Evolutionary conservation across 306 rosid genomes (phyloP).

Genomic region (Pterocarpus santalinus): DNA sequence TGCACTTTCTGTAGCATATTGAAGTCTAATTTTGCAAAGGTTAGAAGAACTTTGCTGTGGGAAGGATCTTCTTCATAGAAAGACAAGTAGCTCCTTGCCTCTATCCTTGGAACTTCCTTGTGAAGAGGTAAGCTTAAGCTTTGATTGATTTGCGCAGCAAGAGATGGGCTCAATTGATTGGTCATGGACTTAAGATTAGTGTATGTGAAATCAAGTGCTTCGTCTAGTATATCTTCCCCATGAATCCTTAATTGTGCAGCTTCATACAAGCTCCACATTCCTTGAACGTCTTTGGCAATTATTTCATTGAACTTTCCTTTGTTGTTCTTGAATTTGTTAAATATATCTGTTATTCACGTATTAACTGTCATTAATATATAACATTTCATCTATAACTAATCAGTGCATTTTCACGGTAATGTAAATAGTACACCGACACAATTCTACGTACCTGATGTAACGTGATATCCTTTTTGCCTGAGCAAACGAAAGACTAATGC

Average conservation of each 20-base stretch:
- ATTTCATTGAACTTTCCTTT: conserved; percentile 46
- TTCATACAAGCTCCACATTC: conserved; percentile 60
- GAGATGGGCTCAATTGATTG: background rate
- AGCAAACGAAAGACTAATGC: conserved; percentile 55
- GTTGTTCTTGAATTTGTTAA: conserved; percentile 47
- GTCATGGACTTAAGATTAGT: conserved; percentile 3
- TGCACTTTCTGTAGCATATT: conserved; percentile 29
- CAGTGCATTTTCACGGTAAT: background rate
- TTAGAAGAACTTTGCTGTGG: background rate
- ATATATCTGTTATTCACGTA: conserved; percentile 37
- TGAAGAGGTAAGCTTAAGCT: conserved; percentile 23
- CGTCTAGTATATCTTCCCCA: conserved; percentile 52
- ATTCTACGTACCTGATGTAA: conserved; percentile 28
- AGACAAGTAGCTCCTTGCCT: conserved; percentile 25
- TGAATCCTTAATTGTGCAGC: conserved; percentile 50
- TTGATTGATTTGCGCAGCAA: background rate
- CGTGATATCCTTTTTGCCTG: conserved; percentile 20
- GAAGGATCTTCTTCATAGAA: conserved; percentile 29
- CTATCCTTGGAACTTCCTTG: conserved; percentile 17
- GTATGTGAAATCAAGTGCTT: conserved; percentile 43
- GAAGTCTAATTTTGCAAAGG: conserved; percentile 48
- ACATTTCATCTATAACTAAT: background rate
- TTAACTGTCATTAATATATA: background rate
- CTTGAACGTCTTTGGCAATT: conserved; percentile 8
- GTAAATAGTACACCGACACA: background rate